A percentile compares a stretch with the other conserved stretches of the same genome.
Evolutionary conservation across 441 rosid genomes (phyloP).

Genomic region (Adansonia gregorii): DNA sequence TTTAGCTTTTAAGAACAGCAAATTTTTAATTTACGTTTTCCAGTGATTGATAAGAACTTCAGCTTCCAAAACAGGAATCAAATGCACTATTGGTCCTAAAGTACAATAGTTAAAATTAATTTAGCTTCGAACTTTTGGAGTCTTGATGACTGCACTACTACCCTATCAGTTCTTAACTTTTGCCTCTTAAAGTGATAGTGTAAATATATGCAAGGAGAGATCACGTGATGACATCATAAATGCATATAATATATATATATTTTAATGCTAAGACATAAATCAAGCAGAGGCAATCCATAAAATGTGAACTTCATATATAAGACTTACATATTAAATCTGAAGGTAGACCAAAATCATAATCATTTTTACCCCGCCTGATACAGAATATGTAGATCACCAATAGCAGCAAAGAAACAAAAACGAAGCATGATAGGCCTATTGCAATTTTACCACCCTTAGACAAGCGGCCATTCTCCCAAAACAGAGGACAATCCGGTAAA

Average conservation of each 20-base stretch:
- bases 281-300: neutral
- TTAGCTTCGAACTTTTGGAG: neutral
- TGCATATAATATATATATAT: neutral
- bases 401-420: constrained; percentile 46
- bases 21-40: too few relatives aligned
- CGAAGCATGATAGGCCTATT: constrained; percentile 60
- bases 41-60: neutral
- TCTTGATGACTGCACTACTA: neutral
- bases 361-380: constrained; percentile 71
- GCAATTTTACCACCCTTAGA: constrained; percentile 83
- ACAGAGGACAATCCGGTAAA: constrained; percentile 69
- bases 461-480: constrained; percentile 85
- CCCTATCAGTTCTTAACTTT: neutral
- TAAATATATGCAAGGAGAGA: neutral
- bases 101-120: neutral
- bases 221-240: neutral
- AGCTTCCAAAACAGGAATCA: neutral
- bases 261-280: neutral
- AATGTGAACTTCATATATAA: constrained; percentile 19
- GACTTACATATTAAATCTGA: constrained; percentile 88
- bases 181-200: neutral
- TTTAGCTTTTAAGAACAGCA: neutral
- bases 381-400: constrained; percentile 62
- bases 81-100: neutral
- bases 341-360: constrained; percentile 90